phyloP scores from a whole-genome alignment of 139 green algal genomes.

The Desmodesmus armatus region DNA sequence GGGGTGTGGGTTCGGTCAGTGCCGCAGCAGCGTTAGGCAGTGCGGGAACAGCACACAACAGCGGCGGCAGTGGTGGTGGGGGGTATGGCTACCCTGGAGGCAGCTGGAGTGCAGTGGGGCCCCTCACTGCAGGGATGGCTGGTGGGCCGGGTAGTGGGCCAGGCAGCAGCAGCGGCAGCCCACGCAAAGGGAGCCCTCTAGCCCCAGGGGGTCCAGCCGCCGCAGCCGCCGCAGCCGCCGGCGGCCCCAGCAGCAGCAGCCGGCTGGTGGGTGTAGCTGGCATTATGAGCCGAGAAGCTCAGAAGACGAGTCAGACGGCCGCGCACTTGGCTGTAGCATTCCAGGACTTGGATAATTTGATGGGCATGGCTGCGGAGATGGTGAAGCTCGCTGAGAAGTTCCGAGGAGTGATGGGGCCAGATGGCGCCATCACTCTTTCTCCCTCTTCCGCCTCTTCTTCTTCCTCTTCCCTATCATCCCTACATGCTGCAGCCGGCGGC shows the following conservation, averaged over 20 bases:
- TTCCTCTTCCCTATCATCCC: background rate
- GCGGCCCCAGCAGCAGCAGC: background rate
- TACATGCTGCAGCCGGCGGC: background rate
- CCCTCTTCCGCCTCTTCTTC: background rate
- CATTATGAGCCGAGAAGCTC: constrained; percentile 54
- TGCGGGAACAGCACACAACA: too few relatives aligned
- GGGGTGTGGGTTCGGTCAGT: constrained; percentile 15
- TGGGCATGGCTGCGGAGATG: constrained; percentile 86
- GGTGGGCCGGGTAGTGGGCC: too few relatives aligned
- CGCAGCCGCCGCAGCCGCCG: constrained; percentile 13
- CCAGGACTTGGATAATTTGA: constrained; percentile 81
- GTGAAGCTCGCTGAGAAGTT: constrained; percentile 86
- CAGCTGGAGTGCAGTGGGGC: too few relatives aligned
- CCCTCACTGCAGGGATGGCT: too few relatives aligned
- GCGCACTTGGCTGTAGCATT: constrained; percentile 69
- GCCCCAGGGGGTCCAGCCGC: constrained; percentile 1
- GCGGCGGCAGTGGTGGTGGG: constrained; percentile 6
- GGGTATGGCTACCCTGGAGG: background rate
- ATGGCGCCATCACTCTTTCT: constrained; percentile 17
- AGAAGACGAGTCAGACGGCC: constrained; percentile 47
- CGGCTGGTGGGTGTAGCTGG: constrained; percentile 56
- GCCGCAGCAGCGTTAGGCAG: background rate
- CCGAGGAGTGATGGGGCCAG: constrained; percentile 35
- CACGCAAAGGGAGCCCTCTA: background rate
- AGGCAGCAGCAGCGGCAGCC: constrained; percentile 11